phyloP scores from a whole-genome alignment of 2,329 filamentous ascomycete species.

The Trichoderma atrobrunneum region DNA sequence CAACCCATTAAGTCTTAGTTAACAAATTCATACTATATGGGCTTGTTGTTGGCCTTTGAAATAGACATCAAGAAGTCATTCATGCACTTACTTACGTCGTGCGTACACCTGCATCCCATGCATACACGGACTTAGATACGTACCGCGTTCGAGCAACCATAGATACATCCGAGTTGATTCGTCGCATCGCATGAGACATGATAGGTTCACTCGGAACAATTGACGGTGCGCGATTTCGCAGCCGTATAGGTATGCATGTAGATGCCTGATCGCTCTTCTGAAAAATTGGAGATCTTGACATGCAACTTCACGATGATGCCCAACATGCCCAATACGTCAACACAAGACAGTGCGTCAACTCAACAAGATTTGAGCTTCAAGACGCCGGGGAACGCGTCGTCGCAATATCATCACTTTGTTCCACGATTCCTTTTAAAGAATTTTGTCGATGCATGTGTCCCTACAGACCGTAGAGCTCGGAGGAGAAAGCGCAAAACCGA shows the following conservation, averaged over 20 bases:
- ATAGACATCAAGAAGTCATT: not conserved
- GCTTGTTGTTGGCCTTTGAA: not conserved
- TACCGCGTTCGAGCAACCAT: not conserved
- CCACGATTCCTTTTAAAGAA: not conserved
- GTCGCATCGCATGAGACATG: not conserved
- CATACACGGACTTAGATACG: not conserved
- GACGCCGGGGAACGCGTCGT: not conserved
- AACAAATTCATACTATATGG: not conserved
- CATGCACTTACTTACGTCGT: not conserved
- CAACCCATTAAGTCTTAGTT: not conserved
- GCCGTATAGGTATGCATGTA: not conserved
- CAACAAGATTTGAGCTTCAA: not conserved
- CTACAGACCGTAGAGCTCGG: not conserved
- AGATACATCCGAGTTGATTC: not conserved
- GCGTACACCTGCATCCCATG: not conserved
- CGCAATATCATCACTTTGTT: not conserved
- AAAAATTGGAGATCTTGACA: not conserved
- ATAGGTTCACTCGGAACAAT: not conserved
- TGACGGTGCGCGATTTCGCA: not conserved
- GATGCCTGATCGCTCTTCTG: not conserved
- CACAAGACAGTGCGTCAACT: not conserved
- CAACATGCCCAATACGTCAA: not conserved
- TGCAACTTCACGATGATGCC: not conserved
- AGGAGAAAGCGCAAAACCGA: rapidly evolving
- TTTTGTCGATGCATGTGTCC: not conserved